Base-by-base conservation (phyloP, 192 early-diverging fungal species). In the Coemansia sp. region DNA sequence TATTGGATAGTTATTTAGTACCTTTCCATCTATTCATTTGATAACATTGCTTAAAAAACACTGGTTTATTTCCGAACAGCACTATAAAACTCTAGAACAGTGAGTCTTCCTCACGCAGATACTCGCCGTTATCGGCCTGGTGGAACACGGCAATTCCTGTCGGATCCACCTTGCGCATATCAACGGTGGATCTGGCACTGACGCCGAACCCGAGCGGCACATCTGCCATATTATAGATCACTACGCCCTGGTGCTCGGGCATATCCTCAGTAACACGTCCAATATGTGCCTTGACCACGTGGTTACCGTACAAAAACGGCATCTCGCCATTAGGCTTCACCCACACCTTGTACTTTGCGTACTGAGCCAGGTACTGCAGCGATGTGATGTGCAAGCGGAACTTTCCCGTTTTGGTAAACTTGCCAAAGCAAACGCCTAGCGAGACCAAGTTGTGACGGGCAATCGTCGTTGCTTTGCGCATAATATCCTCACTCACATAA, bases 281-380 rank as follows among this genome's bases (percentile, higher is more conserved):
- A 62, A 99, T 82, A 70, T 99, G 97, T 9, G 96, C 97, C 77
- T 97, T 99, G 58, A 96, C 86, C 45, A 98, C 86, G 72, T 99
- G 91, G 86, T 99, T 99, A 11, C 97, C 96, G 69, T 99, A 99
- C 63, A 99, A 65, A 84, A 94, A 99, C 9, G 94, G 91, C 95
- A 96, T 98, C 81, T 99, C 97, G 56, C 97, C 97, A 70, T 93
- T 96, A 41, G 97, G 95, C 77, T 98, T 99, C 53, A 99, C 90
- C 96, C 97, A 99, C 57, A 99, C 89, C 81, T 99, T 97, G 87
- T 96, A 93, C 89, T 92, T 81, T 51, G 97, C 93, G 75, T 96
- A 99, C 72, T 96, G 97, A 19, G 92, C 92, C 32, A 99, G 86
- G 69, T 92, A 87, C 43, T 93, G 93, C 53, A 99, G 84, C 39